phyloP scores from a whole-genome alignment of 2,329 filamentous ascomycete species.

The Hyphodiscus sp. region DNA sequence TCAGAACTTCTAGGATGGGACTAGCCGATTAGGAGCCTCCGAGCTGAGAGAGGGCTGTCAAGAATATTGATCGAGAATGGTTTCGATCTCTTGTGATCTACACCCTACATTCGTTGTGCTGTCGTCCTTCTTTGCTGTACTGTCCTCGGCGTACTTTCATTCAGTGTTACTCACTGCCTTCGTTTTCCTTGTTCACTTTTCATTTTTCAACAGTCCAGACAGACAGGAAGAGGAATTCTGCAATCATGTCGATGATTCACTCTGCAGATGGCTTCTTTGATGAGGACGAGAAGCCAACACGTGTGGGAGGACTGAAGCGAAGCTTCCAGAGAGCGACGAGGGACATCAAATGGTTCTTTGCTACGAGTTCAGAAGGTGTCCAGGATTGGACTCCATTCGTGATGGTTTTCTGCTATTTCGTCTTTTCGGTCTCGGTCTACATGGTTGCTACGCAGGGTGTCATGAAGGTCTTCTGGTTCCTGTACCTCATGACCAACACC shows the following conservation, averaged over 20 bases:
- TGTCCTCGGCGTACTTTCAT: not conserved
- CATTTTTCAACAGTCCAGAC: not conserved
- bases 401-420: constrained; percentile 35
- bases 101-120: not conserved
- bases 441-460: constrained; percentile 32
- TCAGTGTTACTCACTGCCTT: not conserved
- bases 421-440: constrained; percentile 36
- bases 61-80: too few relatives aligned
- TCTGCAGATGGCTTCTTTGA: constrained; percentile 3
- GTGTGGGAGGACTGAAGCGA: not conserved
- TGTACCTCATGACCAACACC: constrained; percentile 38
- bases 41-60: too few relatives aligned
- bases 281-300: not conserved
- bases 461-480: constrained; percentile 38
- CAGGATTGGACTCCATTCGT: constrained; percentile 36
- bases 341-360: not conserved
- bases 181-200: not conserved
- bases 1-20: too few relatives aligned
- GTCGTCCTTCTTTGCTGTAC: not conserved
- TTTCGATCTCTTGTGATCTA: too few relatives aligned
- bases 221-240: not conserved
- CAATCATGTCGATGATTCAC: not conserved
- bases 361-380: constrained; percentile 2
- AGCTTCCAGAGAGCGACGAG: not conserved
- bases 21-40: too few relatives aligned